phyloP scores from a whole-genome alignment of 306 rosid species.

The Fagus crenata region DNA sequence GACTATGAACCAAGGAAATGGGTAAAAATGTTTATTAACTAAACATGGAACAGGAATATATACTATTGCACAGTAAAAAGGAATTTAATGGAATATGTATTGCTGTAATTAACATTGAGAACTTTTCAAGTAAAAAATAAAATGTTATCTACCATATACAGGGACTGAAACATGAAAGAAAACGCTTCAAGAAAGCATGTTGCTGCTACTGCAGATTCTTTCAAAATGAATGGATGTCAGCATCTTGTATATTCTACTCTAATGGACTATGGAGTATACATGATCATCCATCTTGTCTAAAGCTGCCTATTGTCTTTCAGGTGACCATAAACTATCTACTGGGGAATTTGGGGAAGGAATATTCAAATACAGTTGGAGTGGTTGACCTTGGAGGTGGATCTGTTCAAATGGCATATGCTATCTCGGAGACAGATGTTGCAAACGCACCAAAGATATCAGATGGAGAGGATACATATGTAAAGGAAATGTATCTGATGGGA shows the following conservation, averaged over 20 bases:
- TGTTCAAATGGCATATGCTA: slow-evolving; percentile 99
- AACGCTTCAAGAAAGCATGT: slow-evolving; percentile 13
- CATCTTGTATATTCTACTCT: slow-evolving; percentile 24
- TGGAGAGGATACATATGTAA: slow-evolving; percentile 66
- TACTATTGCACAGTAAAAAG: no score
- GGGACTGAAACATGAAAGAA: slow-evolving; percentile 10
- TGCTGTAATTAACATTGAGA: not conserved
- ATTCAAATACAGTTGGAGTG: slow-evolving; percentile 83
- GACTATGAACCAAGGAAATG: not conserved
- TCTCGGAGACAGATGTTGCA: slow-evolving; percentile 73
- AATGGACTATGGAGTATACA: slow-evolving; percentile 16
- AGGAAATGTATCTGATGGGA: slow-evolving; percentile 84
- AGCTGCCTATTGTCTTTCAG: slow-evolving; percentile 45
- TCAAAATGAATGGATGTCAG: slow-evolving; percentile 14
- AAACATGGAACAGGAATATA: not conserved
- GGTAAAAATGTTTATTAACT: not conserved
- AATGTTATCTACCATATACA: slow-evolving; percentile 6
- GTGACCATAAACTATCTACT: slow-evolving; percentile 91
- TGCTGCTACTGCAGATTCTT: slow-evolving; percentile 9
- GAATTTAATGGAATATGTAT: no score
- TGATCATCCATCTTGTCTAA: slow-evolving; percentile 22
- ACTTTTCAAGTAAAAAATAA: not conserved
- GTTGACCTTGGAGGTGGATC: slow-evolving; percentile 99
- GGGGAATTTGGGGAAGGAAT: slow-evolving; percentile 85
- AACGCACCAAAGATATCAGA: slow-evolving; percentile 60